A percentile compares a stretch with the other conserved stretches of the same genome.
phyloP scores from a whole-genome alignment of 352 stramenopile genomes.

The Peronospora belbahrii region DNA sequence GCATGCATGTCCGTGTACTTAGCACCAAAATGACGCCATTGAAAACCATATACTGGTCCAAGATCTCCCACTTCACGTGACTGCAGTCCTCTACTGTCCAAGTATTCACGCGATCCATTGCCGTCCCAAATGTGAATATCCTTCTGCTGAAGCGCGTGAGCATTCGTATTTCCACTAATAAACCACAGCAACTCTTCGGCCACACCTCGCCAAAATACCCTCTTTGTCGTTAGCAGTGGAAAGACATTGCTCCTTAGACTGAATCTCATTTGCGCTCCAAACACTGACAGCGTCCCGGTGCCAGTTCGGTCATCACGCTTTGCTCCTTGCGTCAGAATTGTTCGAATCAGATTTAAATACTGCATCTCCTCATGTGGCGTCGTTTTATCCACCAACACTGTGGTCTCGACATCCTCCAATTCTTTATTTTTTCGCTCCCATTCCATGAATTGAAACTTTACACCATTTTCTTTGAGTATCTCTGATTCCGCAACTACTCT shows the following conservation, averaged over 20 bases:
- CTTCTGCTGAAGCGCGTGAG: conserved; percentile 94
- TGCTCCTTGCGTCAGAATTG: conserved; percentile 93
- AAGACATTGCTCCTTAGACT: conserved; percentile 91
- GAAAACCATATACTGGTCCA: conserved; percentile 94
- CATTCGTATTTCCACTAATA: conserved; percentile 94
- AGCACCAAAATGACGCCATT: conserved; percentile 99
- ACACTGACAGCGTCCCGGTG: conserved; percentile 97
- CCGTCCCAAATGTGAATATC: conserved; percentile 99
- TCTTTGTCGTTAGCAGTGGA: conserved; percentile 98
- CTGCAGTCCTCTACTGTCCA: conserved; percentile 88
- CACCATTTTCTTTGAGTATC: conserved; percentile 66
- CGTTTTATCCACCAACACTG: conserved; percentile 6
- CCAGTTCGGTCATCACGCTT: conserved; percentile 95
- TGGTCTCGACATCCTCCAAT: background rate
- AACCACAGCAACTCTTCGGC: conserved; percentile 99
- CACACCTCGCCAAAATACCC: conserved; percentile 98
- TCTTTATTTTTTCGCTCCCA: conserved; percentile 27
- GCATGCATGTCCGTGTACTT: conserved; percentile 97
- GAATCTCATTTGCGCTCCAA: conserved; percentile 96
- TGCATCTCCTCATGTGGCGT: conserved; percentile 56
- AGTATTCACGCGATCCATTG: conserved; percentile 95
- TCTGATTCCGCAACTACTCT: conserved; percentile 34
- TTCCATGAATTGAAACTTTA: conserved; percentile 74
- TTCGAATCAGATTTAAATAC: conserved; percentile 90
- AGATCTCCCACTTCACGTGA: conserved; percentile 96